A percentile compares a stretch with the other conserved stretches of the same genome.
These are phyloP conservation scores for Monosporascus cannonballus DNA, from an alignment of 2,329 filamentous ascomycete genomes.

Conservation along the genomic window DNA sequence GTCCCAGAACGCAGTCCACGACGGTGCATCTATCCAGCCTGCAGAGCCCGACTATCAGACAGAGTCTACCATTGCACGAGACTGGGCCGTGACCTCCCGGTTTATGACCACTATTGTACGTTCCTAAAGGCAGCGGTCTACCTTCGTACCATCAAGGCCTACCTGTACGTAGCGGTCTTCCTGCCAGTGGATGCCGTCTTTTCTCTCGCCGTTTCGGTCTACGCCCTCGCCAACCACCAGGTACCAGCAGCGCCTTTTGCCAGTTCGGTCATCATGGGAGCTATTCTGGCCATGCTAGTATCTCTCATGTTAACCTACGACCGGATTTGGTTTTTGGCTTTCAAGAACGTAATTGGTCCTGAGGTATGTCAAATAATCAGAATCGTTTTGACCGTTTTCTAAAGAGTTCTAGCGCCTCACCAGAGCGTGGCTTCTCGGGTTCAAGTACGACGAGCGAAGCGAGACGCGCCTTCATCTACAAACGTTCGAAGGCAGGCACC, in stretches of 20 bases:
- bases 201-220: constrained; percentile 3
- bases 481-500: constrained; percentile 2
- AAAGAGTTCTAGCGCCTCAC: background rate
- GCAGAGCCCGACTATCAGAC: constrained; percentile 5
- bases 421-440: constrained; percentile 1
- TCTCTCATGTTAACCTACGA: background rate
- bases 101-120: constrained; percentile 12
- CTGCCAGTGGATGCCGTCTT: constrained; percentile 8
- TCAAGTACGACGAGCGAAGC: constrained; percentile 4
- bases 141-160: constrained; percentile 13
- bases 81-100: constrained; percentile 5
- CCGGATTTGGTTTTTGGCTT: background rate
- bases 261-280: background rate
- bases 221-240: background rate
- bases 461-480: constrained; percentile 2
- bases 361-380: background rate
- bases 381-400: background rate
- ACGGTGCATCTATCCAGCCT: background rate
- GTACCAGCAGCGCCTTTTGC: background rate
- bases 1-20: constrained; percentile 4
- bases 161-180: constrained; percentile 9
- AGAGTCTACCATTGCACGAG: constrained; percentile 10
- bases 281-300: background rate
- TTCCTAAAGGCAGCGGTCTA: constrained; percentile 8
- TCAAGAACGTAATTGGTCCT: background rate